Base-by-base conservation (phyloP, 768 basidiomycete species). In the Mycena filopes region DNA sequence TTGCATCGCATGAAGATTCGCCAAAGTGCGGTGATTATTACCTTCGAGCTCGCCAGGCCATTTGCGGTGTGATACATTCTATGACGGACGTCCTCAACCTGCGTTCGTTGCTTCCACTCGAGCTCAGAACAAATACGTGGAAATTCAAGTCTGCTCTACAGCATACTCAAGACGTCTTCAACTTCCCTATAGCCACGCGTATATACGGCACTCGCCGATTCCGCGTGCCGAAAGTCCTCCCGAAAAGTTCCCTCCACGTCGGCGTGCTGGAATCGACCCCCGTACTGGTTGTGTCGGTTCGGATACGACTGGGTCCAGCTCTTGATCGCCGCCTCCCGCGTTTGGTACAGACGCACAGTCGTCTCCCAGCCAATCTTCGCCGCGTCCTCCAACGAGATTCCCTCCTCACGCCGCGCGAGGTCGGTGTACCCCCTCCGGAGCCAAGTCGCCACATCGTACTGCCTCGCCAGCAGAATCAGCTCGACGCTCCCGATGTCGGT, bases 401-500 rank as follows among this genome's bases (percentile, higher is more conserved):
- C 64, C 38, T 71, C 68, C 15, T 65, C 55, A 16, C 75, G 70
- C 45, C 46, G 65, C 1, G 72, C 72, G 29, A 80, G 65, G 11
- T 72, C 69, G 5, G 46, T 65, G 47, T 78, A 69, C 26, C 76
- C 79, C 9, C 69, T 59, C 20, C 78, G 43, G 13, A 81, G 70
- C 80, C 83, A 83, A 7, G 56, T 38, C 7, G 71, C 51, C 12
- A 84, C 75, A n/a, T 76, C 70, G 46, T 75, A 76, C 38, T 73
- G 63, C 18, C 70, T 67, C 1, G 77, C 78, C 2, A 82, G 69
- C 1, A 50, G 49, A 38, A 82, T 70, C 50, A 73, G 76, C 28
- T 76, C 71, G n/a, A 75, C 67, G 23, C 72, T 66, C n/a, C 67
- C 64, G 28, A 74, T 55, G 21, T 51, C 50, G 7, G 42, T 31